These are phyloP conservation scores for Ceratocystis variospora DNA, from an alignment of 2,329 filamentous ascomycete species.

Conservation along the genomic window DNA sequence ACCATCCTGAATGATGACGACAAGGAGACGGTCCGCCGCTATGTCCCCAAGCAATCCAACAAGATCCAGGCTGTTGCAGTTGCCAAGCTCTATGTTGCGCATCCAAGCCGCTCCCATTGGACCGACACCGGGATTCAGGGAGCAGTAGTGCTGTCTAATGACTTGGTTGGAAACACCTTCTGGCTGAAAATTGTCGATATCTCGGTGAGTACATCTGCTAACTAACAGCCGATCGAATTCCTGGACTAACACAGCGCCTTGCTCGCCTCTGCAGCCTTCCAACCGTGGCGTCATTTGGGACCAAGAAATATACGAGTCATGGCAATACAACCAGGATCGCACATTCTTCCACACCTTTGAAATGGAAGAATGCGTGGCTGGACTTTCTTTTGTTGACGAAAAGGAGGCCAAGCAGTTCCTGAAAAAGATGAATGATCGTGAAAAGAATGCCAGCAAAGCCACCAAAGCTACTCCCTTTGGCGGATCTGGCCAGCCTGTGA, in stretches of 20 bases:
- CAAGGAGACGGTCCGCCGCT: conserved; percentile 90
- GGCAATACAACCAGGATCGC: conserved; percentile 89
- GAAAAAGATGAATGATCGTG: conserved; percentile 92
- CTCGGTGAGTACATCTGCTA: conserved; percentile 47
- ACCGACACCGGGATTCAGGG: conserved; percentile 88
- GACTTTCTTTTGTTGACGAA: conserved; percentile 85
- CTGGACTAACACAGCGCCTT: conserved; percentile 12
- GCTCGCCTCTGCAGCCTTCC: conserved; percentile 40
- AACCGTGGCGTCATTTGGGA: conserved; percentile 87
- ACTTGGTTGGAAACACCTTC: conserved; percentile 86
- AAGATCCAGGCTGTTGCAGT: conserved; percentile 96
- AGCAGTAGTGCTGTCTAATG: conserved; percentile 80
- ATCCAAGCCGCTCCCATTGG: conserved; percentile 78
- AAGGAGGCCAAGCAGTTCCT: conserved; percentile 95
- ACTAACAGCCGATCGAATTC: too few relatives aligned
- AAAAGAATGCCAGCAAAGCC: conserved; percentile 87
- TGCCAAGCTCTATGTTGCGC: conserved; percentile 82
- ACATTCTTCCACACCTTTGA: conserved; percentile 98
- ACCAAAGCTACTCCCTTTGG: conserved; percentile 68
- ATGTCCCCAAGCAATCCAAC: conserved; percentile 84
- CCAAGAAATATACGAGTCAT: conserved; percentile 93
- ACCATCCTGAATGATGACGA: conserved; percentile 62
- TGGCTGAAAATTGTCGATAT: conserved; percentile 98
- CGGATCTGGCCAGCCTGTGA: conserved; percentile 31
- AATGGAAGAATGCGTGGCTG: conserved; percentile 80